Conservation (phyloP, 2,329 filamentous ascomycete genomes). For the Fusarium sp. region DNA sequence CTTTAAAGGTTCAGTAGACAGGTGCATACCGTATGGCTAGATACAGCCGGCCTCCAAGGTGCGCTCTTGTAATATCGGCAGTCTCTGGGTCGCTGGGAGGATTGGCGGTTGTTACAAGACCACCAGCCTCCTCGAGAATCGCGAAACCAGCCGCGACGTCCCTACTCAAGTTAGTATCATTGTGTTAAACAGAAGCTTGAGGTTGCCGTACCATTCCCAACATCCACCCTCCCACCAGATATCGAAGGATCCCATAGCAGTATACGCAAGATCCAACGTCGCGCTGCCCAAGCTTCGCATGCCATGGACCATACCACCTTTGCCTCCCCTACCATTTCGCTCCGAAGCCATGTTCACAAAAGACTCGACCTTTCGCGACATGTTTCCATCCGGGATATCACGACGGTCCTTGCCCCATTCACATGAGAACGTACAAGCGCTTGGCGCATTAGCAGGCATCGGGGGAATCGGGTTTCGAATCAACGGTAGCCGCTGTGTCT, state of each 20-base stretch:
- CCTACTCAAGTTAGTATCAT: constrained; percentile 53
- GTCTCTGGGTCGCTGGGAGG: constrained; percentile 69
- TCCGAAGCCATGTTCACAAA: constrained; percentile 82
- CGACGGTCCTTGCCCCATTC: constrained; percentile 84
- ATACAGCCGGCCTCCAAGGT: constrained; percentile 76
- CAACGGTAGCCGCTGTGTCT: constrained; percentile 71
- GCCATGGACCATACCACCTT: constrained; percentile 84
- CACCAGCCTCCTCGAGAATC: constrained; percentile 78
- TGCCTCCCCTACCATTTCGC: constrained; percentile 69
- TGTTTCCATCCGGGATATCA: constrained; percentile 73
- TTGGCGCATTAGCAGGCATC: constrained; percentile 72
- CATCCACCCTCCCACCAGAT: constrained; percentile 88
- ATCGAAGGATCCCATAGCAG: constrained; percentile 79
- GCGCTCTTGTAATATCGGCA: constrained; percentile 68
- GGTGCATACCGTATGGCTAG: constrained; percentile 70
- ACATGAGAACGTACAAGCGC: constrained; percentile 77
- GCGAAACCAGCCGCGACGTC: constrained; percentile 82
- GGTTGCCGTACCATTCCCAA: constrained; percentile 74
- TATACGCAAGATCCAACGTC: constrained; percentile 79
- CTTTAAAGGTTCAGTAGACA: fast-evolving
- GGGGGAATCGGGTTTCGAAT: constrained; percentile 71
- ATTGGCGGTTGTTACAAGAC: constrained; percentile 79
- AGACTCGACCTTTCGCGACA: constrained; percentile 78
- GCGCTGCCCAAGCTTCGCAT: constrained; percentile 78
- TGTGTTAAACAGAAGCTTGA: too few species aligned